These are phyloP conservation scores for Arctostaphylos glauca DNA, from an alignment of 148 eudicot genomes.

Conservation along the genomic window DNA sequence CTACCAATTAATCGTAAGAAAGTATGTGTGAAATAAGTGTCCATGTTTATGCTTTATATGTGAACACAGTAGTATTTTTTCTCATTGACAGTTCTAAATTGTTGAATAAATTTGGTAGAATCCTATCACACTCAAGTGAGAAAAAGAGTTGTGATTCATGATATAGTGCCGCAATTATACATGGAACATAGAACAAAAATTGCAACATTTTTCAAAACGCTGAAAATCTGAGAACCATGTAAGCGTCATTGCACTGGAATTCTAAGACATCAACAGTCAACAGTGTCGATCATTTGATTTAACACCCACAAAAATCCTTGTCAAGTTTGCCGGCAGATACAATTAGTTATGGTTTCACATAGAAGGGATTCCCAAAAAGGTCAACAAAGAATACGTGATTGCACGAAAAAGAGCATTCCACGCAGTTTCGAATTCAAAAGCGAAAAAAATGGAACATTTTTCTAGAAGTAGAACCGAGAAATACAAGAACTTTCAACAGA, in stretches of 20 bases:
- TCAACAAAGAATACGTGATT: neutral
- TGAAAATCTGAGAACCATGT: neutral
- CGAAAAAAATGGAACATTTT: neutral
- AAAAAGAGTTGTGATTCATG: neutral
- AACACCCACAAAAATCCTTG: neutral
- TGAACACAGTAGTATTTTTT: no score
- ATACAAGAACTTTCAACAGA: neutral
- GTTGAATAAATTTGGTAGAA: no score
- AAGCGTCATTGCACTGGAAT: neutral
- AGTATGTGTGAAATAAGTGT: no score
- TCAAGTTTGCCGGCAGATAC: neutral
- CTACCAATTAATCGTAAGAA: no score
- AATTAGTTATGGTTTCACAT: constrained; percentile 9
- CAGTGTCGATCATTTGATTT: neutral
- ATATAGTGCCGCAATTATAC: neutral
- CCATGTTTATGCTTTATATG: no score
- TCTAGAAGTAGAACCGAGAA: neutral
- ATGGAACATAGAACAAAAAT: neutral
- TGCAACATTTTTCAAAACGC: neutral
- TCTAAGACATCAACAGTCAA: neutral
- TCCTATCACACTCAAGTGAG: neutral
- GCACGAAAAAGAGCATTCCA: neutral
- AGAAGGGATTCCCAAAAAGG: neutral
- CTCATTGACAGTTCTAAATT: no score
- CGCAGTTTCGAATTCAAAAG: neutral